Percentiles rank a stretch among this genome's conserved stretches.
These are phyloP conservation scores for Cyberlindnera suaveolens DNA, from an alignment of 805 yeast species.

Conservation along the genomic window DNA sequence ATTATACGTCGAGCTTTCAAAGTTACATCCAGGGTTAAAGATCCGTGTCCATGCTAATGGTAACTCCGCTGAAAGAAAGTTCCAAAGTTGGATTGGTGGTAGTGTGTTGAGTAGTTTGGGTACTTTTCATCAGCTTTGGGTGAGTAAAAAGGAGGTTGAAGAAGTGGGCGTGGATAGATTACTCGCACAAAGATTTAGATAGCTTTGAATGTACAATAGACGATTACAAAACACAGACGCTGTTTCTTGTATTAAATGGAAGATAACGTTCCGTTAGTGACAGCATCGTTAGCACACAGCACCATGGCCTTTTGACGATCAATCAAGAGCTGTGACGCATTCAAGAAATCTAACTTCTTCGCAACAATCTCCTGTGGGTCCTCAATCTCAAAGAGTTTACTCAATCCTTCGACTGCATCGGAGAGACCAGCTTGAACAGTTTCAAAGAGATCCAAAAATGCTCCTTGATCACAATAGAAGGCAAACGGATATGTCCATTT, in stretches of 20 bases:
- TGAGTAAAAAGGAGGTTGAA: slow-evolving; percentile 76
- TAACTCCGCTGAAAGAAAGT: slow-evolving; percentile 66
- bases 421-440: slow-evolving; percentile 60
- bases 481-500: slow-evolving; percentile 91
- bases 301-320: slow-evolving; percentile 32
- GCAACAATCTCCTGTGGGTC: slow-evolving; percentile 30
- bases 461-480: slow-evolving; percentile 51
- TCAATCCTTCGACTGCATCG: slow-evolving; percentile 61
- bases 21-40: slow-evolving; percentile 76
- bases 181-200: slow-evolving; percentile 77
- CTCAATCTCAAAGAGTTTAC: slow-evolving; percentile 46
- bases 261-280: slow-evolving; percentile 6
- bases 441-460: slow-evolving; percentile 60
- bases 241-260: background rate
- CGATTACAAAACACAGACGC: background rate
- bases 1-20: slow-evolving; percentile 61
- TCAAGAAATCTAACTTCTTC: slow-evolving; percentile 31
- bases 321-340: slow-evolving; percentile 28
- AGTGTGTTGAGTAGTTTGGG: slow-evolving; percentile 84
- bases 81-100: slow-evolving; percentile 89
- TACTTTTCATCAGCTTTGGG: slow-evolving; percentile 94
- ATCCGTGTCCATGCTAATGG: slow-evolving; percentile 81
- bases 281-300: slow-evolving; percentile 16
- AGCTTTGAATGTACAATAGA: slow-evolving; percentile 5
- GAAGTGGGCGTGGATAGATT: slow-evolving; percentile 84